Evolutionary conservation across 306 rosid genomes (phyloP), one percentile per base, ranked within the genome.

Genomic region (Quercus agrifolia): DNA sequence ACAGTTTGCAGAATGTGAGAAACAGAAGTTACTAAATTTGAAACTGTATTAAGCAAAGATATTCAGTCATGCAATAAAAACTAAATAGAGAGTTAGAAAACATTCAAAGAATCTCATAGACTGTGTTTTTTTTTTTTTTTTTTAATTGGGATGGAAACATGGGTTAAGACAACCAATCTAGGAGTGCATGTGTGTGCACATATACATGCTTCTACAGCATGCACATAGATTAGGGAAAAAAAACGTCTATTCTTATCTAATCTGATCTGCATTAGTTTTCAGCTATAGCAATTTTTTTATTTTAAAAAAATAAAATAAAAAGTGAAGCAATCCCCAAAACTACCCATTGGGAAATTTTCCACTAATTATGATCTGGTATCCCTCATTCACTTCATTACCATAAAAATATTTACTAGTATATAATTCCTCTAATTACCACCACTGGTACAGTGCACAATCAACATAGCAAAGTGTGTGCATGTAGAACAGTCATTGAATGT

Each of bases 1-100:
- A 83, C 73, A 73, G 33, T 49, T 31, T 78, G 82, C 76, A 86
- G 73, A 72, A 75, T 44, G 70, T 67, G 58, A 63, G 79, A 68
- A 55, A 82, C 81, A 80, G 71, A 74, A 70, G 64, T 76, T 74
- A 73, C 51, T 77, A 80, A 81, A 56, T 61, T 73, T 70, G 79
- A 77, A 59, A 64, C 67, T 20, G 54, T 19, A 74, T 70, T 20
- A 76, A 33, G 49, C 74, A 68, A 18, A 59, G 70, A 75, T 75
- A 23, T 35, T 44, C 56, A 61, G 54, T 31, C 41, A 62, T 14
- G 73, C 58, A 21, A 6, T 30, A 76, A 30, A 14, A 31, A 55
- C 20, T 30, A 31, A 63, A 25, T 49, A 31, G 13, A 58, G 28
- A 15, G 68, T 61, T 21, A 13, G 3, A 61, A 61, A 63, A 25